Evolutionary conservation across 768 basidiomycete species (phyloP), one percentile per base, ranked within the genome.

Genomic region (Daedalea quercina): DNA sequence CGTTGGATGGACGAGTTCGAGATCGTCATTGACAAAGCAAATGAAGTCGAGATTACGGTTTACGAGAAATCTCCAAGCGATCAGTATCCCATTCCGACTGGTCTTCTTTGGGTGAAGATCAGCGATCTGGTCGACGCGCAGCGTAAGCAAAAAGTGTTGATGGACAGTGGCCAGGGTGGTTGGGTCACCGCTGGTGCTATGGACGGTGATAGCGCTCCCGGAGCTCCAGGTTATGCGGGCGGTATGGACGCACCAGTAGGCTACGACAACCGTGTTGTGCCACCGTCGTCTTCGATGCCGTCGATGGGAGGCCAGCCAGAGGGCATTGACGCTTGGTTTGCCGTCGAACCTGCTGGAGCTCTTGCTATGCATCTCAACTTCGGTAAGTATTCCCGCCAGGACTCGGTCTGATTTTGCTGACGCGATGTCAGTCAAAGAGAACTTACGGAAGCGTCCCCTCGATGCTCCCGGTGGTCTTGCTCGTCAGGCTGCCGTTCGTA

Each of bases 1-100:
- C 85, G 90, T 43, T 99, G 96, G 96, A 91, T 92, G 65, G 94
- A 99, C 69, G 90, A 94, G 54, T 97, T 98, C 57, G 93, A 95
- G 69, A 91, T 99, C 54, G 77, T 85, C 0, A 90, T 98, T 37
- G 95, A 98, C 74, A 98, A 98, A 70, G 94, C 95, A 13, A 97
- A 95, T 66, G 96, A 99, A 75, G 89, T 97, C 46, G 96, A 98
- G 71, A 85, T 99, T 48, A 90, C 92, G 26, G 81, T 99, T 28
- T 94, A 93, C 62, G 96, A 99, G 70, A 92, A 92, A 60, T 89
- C 90, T 62, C 79, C 81, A 19, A 85, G 84, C 52, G 90, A 93
- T 56, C 73, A 74, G 13, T 80, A 92, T 59, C 85, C 91, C 1
- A 79, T 89, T 13, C 94, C 94, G 31, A 94, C 98, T 56, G 96